These are phyloP conservation scores for Apiospora saccharicola DNA, from an alignment of 2,329 filamentous ascomycete genomes.

Conservation along the genomic window DNA sequence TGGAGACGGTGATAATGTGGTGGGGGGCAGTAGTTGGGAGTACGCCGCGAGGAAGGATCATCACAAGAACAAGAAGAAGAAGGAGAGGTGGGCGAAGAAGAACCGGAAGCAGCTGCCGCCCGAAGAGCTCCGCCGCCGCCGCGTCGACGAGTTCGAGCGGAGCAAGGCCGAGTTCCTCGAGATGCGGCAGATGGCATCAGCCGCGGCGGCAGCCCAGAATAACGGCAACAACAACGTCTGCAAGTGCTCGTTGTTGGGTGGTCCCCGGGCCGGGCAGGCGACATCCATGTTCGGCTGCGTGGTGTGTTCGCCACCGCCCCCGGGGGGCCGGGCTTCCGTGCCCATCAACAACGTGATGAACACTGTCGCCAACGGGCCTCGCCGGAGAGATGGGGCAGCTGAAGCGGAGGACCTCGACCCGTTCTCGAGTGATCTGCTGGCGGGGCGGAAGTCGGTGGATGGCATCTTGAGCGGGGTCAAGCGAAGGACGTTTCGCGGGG, in stretches of 20 bases:
- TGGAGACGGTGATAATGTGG: not conserved
- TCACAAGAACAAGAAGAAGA: not conserved
- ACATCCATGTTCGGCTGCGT: not conserved
- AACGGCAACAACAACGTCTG: not conserved
- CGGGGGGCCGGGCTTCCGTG: not conserved
- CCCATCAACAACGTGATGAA: not conserved
- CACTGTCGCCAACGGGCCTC: rapidly evolving
- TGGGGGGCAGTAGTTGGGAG: too few relatives aligned
- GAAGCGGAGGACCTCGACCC: not conserved
- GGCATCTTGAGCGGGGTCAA: slow-evolving; percentile 23
- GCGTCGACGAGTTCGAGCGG: slow-evolving; percentile 7
- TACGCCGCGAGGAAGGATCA: too few relatives aligned
- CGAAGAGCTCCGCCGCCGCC: slow-evolving; percentile 8
- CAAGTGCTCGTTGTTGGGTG: not conserved
- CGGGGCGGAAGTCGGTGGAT: slow-evolving; percentile 20
- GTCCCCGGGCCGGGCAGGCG: not conserved
- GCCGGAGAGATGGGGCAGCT: not conserved
- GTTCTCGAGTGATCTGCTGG: not conserved
- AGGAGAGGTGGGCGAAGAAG: too few relatives aligned
- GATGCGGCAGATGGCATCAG: not conserved
- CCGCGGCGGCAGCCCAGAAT: not conserved
- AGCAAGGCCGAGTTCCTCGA: slow-evolving; percentile 23
- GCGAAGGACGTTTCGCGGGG: slow-evolving; percentile 20
- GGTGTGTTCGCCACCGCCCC: not conserved
- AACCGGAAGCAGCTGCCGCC: not conserved